These are phyloP conservation scores for Trypanosoma conorhini DNA, from an alignment of 208 protist species.

Conservation along the genomic window DNA sequence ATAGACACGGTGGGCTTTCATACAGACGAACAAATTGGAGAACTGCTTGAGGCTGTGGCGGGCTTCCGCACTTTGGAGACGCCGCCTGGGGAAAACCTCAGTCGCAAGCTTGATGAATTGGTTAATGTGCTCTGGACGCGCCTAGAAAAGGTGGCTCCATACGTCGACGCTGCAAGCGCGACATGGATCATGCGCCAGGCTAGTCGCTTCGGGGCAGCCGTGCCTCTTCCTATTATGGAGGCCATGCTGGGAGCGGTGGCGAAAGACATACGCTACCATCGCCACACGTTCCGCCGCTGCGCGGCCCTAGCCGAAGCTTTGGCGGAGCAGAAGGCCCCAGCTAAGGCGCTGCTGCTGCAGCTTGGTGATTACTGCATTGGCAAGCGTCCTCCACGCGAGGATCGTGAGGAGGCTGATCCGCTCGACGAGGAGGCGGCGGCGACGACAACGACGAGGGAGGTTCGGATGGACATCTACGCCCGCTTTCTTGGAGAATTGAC, in stretches of 20 bases:
- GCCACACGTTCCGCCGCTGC: constrained; percentile 21
- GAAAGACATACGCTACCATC: constrained; percentile 32
- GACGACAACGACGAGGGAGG: constrained; percentile 7
- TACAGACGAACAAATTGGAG: constrained; percentile 62
- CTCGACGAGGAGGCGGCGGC: constrained; percentile 23
- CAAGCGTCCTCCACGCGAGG: constrained; percentile 47
- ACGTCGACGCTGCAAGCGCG: constrained; percentile 29
- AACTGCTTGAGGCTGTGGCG: constrained; percentile 40
- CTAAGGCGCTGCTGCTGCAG: constrained; percentile 35
- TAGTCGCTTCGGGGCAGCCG: constrained; percentile 25
- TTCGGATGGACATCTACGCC: constrained; percentile 35
- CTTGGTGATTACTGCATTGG: constrained; percentile 55
- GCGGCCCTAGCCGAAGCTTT: constrained; percentile 26
- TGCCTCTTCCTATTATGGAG: constrained; percentile 40
- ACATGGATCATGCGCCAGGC: constrained; percentile 40
- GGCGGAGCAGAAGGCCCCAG: constrained; percentile 35
- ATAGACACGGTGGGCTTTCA: constrained; percentile 63
- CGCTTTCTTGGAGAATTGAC: constrained; percentile 40
- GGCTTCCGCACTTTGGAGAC: constrained; percentile 25
- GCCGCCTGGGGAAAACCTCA: constrained; percentile 35
- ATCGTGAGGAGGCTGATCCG: constrained; percentile 10
- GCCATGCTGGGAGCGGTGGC: constrained; percentile 36
- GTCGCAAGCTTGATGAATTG: constrained; percentile 33
- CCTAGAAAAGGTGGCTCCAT: constrained; percentile 51
- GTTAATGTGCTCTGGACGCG: constrained; percentile 43